Conservation (phyloP, 225 moss, liverwort and hornwort species). For the Asterella californica region DNA sequence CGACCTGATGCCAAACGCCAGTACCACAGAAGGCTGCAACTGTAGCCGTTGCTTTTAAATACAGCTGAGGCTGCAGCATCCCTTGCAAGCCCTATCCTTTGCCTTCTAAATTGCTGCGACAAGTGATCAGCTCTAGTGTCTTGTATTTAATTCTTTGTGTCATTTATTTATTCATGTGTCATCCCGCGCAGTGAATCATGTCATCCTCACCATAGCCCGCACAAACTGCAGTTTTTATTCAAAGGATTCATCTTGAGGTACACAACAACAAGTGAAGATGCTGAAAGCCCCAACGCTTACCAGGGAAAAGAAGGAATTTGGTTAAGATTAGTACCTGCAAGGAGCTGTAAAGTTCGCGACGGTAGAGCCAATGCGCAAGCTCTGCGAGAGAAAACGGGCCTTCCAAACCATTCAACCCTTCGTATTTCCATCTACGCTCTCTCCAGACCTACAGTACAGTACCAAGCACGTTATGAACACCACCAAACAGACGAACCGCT, state of each 20-base stretch:
- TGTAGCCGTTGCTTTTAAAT: not conserved
- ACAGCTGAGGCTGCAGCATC: not conserved
- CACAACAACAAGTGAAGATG: not conserved
- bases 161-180: no score
- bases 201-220: not conserved
- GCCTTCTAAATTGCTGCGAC: no score
- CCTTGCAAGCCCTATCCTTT: no score
- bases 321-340: slow-evolving; percentile 49
- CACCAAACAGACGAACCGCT: no score
- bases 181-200: no score
- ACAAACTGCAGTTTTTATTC: not conserved
- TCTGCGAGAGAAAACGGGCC: slow-evolving; percentile 72
- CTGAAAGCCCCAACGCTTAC: not conserved
- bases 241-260: not conserved
- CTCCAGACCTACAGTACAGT: slow-evolving; percentile 49
- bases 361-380: slow-evolving; percentile 64
- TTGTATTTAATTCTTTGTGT: no score
- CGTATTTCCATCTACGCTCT: slow-evolving; percentile 69
- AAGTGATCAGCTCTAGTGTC: no score
- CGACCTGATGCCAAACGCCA: no score
- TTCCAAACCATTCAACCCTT: slow-evolving; percentile 55
- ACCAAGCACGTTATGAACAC: not conserved
- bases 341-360: slow-evolving; percentile 59
- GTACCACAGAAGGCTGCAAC: not conserved
- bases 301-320: not conserved